These are phyloP conservation scores for Hypoxylon trugodes DNA, from an alignment of 495 filamentous ascomycete genomes.

Conservation along the genomic window DNA sequence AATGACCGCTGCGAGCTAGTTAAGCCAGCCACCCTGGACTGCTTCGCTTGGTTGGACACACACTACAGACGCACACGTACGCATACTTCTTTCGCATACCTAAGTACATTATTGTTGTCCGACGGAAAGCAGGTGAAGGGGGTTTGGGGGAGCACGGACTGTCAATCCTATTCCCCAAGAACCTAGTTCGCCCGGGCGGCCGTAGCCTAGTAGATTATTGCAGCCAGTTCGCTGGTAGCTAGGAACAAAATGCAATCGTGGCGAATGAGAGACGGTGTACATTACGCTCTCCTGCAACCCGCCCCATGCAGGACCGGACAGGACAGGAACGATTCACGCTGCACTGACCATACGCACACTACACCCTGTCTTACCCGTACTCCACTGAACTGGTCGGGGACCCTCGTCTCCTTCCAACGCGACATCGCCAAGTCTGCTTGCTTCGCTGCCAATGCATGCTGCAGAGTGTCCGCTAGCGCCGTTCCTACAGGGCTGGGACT, in stretches of 20 bases:
- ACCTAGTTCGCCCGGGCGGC: conserved; percentile 21
- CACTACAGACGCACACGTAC: conserved; percentile 16
- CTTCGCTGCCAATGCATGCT: conserved; percentile 36
- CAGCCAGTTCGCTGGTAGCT: conserved; percentile 35
- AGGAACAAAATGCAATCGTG: conserved; percentile 31
- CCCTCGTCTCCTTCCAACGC: conserved; percentile 34
- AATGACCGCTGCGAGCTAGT: conserved; percentile 24
- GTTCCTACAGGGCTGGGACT: conserved; percentile 39
- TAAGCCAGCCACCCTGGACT: conserved; percentile 12
- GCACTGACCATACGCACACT: conserved; percentile 29
- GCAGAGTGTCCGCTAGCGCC: conserved; percentile 31
- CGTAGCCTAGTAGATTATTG: conserved; percentile 19
- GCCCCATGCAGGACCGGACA: conserved; percentile 40
- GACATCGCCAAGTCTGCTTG: conserved; percentile 36
- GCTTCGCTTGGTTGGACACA: conserved; percentile 16
- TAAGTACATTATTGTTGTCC: too few relatives aligned
- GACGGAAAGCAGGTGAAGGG: conserved; percentile 13
- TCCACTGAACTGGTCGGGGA: conserved; percentile 20
- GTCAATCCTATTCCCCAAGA: conserved; percentile 18
- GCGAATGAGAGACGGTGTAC: conserved; percentile 28
- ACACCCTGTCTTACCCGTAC: conserved; percentile 26
- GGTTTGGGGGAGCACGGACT: conserved; percentile 21
- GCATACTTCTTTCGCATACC: conserved; percentile 20
- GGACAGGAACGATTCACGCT: conserved; percentile 44
- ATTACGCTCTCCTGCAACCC: conserved; percentile 31